Percentiles rank a stretch among this genome's conserved stretches.
Evolutionary conservation across 768 basidiomycete genomes (phyloP).

Genomic region (Leccinum barrowsii): DNA sequence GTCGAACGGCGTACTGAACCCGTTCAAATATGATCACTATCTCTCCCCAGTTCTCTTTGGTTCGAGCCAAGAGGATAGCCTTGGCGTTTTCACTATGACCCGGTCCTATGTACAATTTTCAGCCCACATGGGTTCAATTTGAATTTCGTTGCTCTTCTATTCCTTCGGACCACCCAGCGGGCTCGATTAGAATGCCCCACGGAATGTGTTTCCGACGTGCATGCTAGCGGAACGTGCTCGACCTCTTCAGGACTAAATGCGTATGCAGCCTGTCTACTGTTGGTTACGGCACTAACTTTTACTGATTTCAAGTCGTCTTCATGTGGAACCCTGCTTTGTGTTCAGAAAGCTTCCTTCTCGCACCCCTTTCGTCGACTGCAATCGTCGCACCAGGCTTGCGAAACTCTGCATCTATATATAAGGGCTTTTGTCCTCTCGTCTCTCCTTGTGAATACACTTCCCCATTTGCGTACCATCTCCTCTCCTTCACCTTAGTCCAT

Average conservation of each 20-base stretch:
- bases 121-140: constrained; percentile 7
- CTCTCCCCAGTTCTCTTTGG: not conserved
- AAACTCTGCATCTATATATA: constrained; percentile 13
- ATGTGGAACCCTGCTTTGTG: not conserved
- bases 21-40: not conserved
- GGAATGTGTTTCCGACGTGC: not conserved
- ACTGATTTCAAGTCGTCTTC: not conserved
- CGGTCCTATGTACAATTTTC: not conserved
- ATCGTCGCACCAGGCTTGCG: not conserved
- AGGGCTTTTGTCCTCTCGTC: not conserved
- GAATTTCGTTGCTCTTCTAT: not conserved
- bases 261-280: constrained; percentile 1
- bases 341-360: not conserved
- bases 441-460: not conserved
- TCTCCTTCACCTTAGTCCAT: constrained; percentile 1
- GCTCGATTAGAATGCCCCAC: not conserved
- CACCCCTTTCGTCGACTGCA: not conserved
- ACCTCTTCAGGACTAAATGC: not conserved
- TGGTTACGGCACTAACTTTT: not conserved
- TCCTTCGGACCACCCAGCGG: not conserved
- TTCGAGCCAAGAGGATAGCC: not conserved
- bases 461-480: not conserved
- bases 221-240: not conserved
- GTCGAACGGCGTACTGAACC: not conserved
- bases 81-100: not conserved